phyloP scores from a whole-genome alignment of 2,329 filamentous ascomycete species.

The Fonsecaea erecta region DNA sequence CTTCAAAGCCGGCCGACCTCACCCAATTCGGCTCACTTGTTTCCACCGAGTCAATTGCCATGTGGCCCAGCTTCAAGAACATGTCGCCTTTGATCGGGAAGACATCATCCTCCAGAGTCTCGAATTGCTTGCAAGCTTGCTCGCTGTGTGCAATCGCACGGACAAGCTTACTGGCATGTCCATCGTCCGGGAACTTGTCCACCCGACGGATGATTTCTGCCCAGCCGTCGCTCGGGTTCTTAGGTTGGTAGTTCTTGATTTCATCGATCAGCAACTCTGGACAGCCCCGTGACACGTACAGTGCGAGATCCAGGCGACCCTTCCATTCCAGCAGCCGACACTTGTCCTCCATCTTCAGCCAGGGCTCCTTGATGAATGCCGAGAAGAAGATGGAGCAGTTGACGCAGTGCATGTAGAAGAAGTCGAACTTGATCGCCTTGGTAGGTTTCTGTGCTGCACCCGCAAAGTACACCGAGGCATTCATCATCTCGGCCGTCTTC shows the following conservation, averaged over 20 bases:
- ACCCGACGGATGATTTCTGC: slow-evolving; percentile 52
- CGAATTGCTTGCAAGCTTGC: slow-evolving; percentile 49
- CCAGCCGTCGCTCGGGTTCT: slow-evolving; percentile 49
- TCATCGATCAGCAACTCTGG: slow-evolving; percentile 65
- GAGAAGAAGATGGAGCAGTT: slow-evolving; percentile 77
- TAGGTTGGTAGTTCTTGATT: slow-evolving; percentile 65
- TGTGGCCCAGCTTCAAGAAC: slow-evolving; percentile 53
- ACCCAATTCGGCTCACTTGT: slow-evolving; percentile 43
- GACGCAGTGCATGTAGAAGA: slow-evolving; percentile 79
- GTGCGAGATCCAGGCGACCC: slow-evolving; percentile 71
- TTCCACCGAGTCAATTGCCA: slow-evolving; percentile 45
- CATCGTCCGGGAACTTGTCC: slow-evolving; percentile 67
- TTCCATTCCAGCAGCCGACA: slow-evolving; percentile 80
- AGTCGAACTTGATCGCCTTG: slow-evolving; percentile 76
- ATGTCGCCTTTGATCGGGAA: slow-evolving; percentile 47
- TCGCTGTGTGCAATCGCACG: slow-evolving; percentile 71
- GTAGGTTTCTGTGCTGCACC: slow-evolving; percentile 65
- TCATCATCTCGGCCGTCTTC: slow-evolving; percentile 71
- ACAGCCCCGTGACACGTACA: slow-evolving; percentile 72
- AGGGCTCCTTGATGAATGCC: slow-evolving; percentile 61
- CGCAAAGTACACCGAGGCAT: slow-evolving; percentile 64
- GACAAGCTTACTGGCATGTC: slow-evolving; percentile 77
- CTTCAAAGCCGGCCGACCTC: slow-evolving; percentile 48
- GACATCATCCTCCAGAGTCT: slow-evolving; percentile 40
- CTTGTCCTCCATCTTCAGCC: slow-evolving; percentile 65